Percentiles rank a stretch among this genome's conserved stretches.
Evolutionary conservation across 2,329 filamentous ascomycete species (phyloP).

Genomic region (Diaporthe humulicola): DNA sequence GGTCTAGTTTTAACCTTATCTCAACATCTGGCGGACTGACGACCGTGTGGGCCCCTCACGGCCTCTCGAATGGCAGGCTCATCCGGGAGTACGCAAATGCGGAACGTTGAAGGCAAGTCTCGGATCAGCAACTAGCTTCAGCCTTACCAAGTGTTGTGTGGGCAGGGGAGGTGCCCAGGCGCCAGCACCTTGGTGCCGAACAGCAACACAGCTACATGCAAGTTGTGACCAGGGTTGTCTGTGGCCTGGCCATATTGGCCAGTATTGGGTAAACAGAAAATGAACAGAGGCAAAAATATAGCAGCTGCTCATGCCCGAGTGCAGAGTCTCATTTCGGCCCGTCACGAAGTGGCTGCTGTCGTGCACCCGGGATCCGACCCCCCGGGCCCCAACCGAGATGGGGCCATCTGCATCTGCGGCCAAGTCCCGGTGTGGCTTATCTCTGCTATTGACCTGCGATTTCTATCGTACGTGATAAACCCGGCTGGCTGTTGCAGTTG

Average conservation of each 20-base stretch:
- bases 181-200: background rate
- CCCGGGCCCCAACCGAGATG: slow-evolving; percentile 24
- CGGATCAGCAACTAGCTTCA: background rate
- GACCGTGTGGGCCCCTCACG: background rate
- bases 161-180: background rate
- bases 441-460: background rate
- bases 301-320: background rate
- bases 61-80: background rate
- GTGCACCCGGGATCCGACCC: background rate
- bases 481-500: background rate
- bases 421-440: background rate
- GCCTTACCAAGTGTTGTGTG: background rate
- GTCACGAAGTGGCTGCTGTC: slow-evolving; percentile 5
- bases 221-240: background rate
- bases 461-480: background rate
- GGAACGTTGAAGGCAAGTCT: background rate
- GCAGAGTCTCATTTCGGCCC: slow-evolving; percentile 2
- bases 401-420: background rate
- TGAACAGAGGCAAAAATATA: background rate
- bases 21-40: background rate
- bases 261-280: background rate
- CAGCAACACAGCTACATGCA: no score
- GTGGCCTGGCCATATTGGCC: background rate
- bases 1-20: background rate
- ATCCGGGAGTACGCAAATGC: background rate